Evolutionary conservation across 495 filamentous ascomycete species (phyloP), one percentile per base, ranked within the genome.

Genomic region (Umbilicaria muhlenbergii): DNA sequence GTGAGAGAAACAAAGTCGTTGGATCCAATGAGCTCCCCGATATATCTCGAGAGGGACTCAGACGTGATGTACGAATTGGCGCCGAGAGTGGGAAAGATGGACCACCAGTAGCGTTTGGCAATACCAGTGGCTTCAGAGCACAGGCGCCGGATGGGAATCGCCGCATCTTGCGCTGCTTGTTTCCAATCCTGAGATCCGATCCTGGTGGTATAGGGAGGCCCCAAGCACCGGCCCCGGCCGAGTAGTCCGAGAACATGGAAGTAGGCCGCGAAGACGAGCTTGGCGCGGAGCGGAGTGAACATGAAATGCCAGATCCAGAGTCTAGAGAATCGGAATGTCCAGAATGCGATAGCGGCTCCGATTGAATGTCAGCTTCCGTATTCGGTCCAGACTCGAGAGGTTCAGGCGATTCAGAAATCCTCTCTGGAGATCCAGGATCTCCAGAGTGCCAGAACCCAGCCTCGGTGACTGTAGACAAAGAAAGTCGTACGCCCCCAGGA

Each of bases 91-190:
- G 52, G 19, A 51, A 38, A 16, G 50, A 47, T 38, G 44, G 46
- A 28, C 39, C 40, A 14, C 41, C 37, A 11, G 43, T 49, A 16
- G 53, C 39, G 21, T 34, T 48, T 16, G 56, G 55, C 34, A 65
- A 44, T 12, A 65, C 58, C 13, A 65, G 44, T 12, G 62, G 58
- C 36, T 63, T 63, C 11, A 63, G 50, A 6, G 56, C 53, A 11
- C 47, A 49, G 10, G 62, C 59, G 1, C 62, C 62, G 15, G 61
- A 53, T 0, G 59, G 54, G 41, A 64, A 65, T 1, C 55, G 45
- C n/a, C 62, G 51, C 63, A 63, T 65, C 14, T 50, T 50, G 18
- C 62, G 56, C 17, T 49, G 47, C 17, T 49, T 51, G 34, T 36
- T 45, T 33, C 34, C 41, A 14, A 15, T 51, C 18, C 44, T 39